Evolutionary conservation across 371 early-diverging fungal species (phyloP).

Genomic region (Zopfochytrium polystomum): DNA sequence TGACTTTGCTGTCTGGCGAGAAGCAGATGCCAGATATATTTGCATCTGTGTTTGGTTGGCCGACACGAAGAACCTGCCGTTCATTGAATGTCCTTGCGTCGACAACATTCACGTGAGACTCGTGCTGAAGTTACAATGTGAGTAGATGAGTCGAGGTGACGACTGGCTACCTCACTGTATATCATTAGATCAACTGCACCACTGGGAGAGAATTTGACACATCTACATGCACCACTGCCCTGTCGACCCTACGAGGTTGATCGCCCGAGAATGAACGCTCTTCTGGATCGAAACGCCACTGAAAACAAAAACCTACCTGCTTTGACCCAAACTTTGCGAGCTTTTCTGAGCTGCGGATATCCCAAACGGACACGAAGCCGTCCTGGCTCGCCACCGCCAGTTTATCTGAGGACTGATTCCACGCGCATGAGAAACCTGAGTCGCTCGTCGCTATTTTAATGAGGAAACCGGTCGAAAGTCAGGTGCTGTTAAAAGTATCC

Average conservation of each 20-base stretch:
- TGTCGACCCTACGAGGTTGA: too few relatives aligned
- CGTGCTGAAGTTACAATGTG: slow-evolving; percentile 65
- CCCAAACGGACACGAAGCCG: slow-evolving; percentile 76
- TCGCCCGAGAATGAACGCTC: too few relatives aligned
- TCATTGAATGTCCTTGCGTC: slow-evolving; percentile 81
- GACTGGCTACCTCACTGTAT: slow-evolving; percentile 64
- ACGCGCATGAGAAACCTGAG: slow-evolving; percentile 77
- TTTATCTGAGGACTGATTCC: slow-evolving; percentile 67
- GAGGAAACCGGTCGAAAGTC: too few relatives aligned
- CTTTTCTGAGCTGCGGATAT: slow-evolving; percentile 62
- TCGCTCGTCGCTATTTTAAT: slow-evolving; percentile 41
- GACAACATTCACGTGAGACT: slow-evolving; percentile 76
- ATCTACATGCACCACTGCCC: slow-evolving; percentile 77
- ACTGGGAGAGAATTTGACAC: slow-evolving; percentile 77
- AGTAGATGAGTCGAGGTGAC: slow-evolving; percentile 1
- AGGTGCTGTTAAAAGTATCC: not conserved
- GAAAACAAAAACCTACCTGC: slow-evolving; percentile 41
- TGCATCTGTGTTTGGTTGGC: slow-evolving; percentile 56
- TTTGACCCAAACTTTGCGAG: slow-evolving; percentile 54
- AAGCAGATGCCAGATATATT: slow-evolving; percentile 78
- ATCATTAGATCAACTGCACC: slow-evolving; percentile 78
- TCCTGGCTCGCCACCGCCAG: slow-evolving; percentile 84
- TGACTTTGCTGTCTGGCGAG: slow-evolving; percentile 69
- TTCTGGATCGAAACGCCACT: slow-evolving; percentile 19
- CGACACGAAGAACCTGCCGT: slow-evolving; percentile 61